phyloP scores from a whole-genome alignment of 225 moss, liverwort and hornwort species.

The Takakia lepidozioides region DNA sequence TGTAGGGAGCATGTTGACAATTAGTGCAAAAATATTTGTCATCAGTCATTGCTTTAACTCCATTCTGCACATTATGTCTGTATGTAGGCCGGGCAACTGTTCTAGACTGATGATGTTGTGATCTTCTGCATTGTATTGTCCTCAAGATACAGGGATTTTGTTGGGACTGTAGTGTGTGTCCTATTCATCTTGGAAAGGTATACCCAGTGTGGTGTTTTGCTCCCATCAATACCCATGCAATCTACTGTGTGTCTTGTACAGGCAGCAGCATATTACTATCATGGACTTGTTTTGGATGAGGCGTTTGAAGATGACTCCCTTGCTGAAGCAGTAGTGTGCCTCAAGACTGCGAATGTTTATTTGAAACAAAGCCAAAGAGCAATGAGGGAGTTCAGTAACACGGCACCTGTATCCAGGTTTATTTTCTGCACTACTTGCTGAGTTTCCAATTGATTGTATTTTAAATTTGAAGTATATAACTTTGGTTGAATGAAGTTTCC shows the following conservation, averaged over 20 bases:
- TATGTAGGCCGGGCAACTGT: not conserved
- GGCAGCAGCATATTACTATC: conserved; percentile 45
- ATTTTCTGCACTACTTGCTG: not conserved
- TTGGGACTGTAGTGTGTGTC: too few relatives aligned
- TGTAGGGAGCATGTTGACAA: too few relatives aligned
- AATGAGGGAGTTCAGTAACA: conserved; percentile 27
- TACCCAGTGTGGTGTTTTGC: too few relatives aligned
- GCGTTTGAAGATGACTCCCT: conserved; percentile 32
- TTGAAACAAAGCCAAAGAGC: conserved; percentile 41
- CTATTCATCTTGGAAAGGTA: too few relatives aligned
- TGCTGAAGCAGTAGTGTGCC: conserved; percentile 31
- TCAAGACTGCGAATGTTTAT: conserved; percentile 26
- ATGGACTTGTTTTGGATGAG: conserved; percentile 37
- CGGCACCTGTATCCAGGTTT: conserved; percentile 34
- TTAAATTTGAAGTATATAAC: too few relatives aligned
- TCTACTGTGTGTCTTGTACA: too few relatives aligned
- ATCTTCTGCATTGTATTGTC: not conserved
- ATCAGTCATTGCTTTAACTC: not conserved
- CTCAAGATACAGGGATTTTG: not conserved
- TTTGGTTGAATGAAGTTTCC: too few relatives aligned
- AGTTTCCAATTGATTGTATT: too few relatives aligned
- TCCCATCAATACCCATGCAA: too few relatives aligned
- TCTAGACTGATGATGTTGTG: not conserved
- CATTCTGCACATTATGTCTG: too few relatives aligned
- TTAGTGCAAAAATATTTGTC: too few relatives aligned